Evolutionary conservation across 2,329 filamentous ascomycete species (phyloP).

Genomic region (Conoideocrella luteorostrata): DNA sequence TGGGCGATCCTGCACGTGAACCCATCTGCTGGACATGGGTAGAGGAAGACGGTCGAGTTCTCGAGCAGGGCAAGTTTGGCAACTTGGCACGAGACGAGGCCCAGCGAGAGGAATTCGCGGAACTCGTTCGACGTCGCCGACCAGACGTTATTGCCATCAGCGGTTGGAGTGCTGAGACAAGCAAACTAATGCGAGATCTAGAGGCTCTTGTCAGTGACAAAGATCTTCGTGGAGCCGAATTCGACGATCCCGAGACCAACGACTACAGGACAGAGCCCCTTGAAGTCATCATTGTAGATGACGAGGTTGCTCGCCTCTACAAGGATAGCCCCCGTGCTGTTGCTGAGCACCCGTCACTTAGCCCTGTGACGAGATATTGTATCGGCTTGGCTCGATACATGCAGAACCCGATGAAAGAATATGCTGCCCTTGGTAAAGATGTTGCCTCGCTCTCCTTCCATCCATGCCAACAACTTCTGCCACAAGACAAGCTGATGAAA

Average conservation of each 20-base stretch:
- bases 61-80: slow-evolving; percentile 81
- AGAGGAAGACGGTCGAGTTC: slow-evolving; percentile 82
- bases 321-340: slow-evolving; percentile 79
- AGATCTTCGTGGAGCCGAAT: slow-evolving; percentile 72
- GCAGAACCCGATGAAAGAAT: slow-evolving; percentile 94
- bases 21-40: slow-evolving; percentile 88
- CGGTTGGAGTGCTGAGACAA: slow-evolving; percentile 81
- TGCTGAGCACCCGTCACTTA: slow-evolving; percentile 73
- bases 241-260: slow-evolving; percentile 69
- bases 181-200: slow-evolving; percentile 75
- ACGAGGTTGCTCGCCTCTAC: slow-evolving; percentile 94
- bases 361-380: slow-evolving; percentile 79
- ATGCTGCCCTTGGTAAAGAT: slow-evolving; percentile 85
- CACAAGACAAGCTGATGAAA: slow-evolving; percentile 78
- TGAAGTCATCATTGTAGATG: slow-evolving; percentile 87
- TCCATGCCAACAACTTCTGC: slow-evolving; percentile 79
- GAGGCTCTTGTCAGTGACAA: slow-evolving; percentile 72
- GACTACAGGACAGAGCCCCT: slow-evolving; percentile 72
- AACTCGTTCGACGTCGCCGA: slow-evolving; percentile 70
- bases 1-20: slow-evolving; percentile 65
- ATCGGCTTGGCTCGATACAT: slow-evolving; percentile 84
- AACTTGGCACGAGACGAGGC: slow-evolving; percentile 68
- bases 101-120: slow-evolving; percentile 64
- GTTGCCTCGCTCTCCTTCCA: slow-evolving; percentile 84
- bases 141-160: slow-evolving; percentile 89